These are phyloP conservation scores for Botrytis galanthina DNA, from an alignment of 2,329 filamentous ascomycete species.

Conservation along the genomic window DNA sequence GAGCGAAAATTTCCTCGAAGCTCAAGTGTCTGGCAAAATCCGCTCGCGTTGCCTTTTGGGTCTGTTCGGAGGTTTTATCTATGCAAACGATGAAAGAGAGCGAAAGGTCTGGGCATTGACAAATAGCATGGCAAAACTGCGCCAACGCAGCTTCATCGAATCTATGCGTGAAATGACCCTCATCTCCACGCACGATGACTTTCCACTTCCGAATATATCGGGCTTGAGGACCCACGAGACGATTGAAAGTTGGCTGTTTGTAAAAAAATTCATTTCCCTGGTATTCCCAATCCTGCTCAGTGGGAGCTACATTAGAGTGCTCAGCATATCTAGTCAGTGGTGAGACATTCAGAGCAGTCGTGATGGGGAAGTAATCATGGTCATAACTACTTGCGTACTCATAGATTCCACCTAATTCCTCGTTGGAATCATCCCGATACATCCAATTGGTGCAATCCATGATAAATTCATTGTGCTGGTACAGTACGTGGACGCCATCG, in stretches of 20 bases:
- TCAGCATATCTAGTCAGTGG: not conserved
- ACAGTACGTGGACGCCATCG: not conserved
- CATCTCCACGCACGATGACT: not conserved
- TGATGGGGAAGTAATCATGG: not conserved
- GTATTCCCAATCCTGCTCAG: not conserved
- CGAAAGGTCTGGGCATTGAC: not conserved
- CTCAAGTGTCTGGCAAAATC: not conserved
- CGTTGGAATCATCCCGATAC: not conserved
- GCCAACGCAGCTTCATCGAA: not conserved
- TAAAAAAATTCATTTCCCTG: not conserved
- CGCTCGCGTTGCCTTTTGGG: too few relatives aligned
- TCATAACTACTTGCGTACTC: not conserved
- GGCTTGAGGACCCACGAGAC: not conserved
- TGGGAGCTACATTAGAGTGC: not conserved
- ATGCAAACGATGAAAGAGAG: not conserved
- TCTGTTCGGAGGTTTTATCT: not conserved
- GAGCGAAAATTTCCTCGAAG: not conserved
- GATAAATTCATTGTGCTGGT: not conserved
- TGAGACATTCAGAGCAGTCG: not conserved
- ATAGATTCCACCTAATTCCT: too few relatives aligned
- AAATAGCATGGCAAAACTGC: not conserved
- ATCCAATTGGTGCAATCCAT: slow-evolving; percentile 10
- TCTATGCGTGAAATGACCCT: not conserved
- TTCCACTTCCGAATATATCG: not conserved
- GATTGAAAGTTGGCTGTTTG: not conserved